Evolutionary conservation across 345 rosid species (phyloP), one percentile per base, ranked within the genome.

Genomic region (Toxicodendron radicans): DNA sequence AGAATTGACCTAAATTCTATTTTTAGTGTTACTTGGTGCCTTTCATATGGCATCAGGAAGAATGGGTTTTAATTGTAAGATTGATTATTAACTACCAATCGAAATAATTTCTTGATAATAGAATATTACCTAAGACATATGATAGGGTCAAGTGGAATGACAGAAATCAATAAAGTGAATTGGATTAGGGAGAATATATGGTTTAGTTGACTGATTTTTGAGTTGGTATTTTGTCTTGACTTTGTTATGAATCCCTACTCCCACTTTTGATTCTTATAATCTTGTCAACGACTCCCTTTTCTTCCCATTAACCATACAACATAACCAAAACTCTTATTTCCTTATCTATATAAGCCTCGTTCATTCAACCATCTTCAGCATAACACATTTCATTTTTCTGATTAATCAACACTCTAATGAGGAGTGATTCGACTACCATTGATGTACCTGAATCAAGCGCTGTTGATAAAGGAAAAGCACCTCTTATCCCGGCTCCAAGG

Each of bases 371-470:
- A 58, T 48, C 30, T 54, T 68, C 85, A 63, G 76, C 84, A 70
- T 77, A 74, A 23, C 68, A 38, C 43, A 38, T 20, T 77, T 49
- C 12, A 21, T n/a, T 41, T 75, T 52, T 67, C 78, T 58, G 17
- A 58, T 72, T 33, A 57, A 24, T 20, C 72, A 58, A 1, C 9
- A 38, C 5, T 21, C 73, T 75, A 62, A 65, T 74, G 75, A 81
- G 71, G 43, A 76, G 80, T 18, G 81, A 80, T 35, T 78, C 83
- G 0, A 17, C 83, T 35, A 16, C 80, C 69, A 71, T 87, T 21
- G 79, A 87, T 48, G 80, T 82, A 38, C 81, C 81, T 2, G 88
- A 86, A 57, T 76, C 92, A 0, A 85, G 86, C 70, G 80, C 83
- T 3, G 88, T 10, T 8, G 61, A 74, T 2, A 87, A 84, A 70